Base-by-base conservation (phyloP, 441 rosid species). In the Adansonia madagascariensis region DNA sequence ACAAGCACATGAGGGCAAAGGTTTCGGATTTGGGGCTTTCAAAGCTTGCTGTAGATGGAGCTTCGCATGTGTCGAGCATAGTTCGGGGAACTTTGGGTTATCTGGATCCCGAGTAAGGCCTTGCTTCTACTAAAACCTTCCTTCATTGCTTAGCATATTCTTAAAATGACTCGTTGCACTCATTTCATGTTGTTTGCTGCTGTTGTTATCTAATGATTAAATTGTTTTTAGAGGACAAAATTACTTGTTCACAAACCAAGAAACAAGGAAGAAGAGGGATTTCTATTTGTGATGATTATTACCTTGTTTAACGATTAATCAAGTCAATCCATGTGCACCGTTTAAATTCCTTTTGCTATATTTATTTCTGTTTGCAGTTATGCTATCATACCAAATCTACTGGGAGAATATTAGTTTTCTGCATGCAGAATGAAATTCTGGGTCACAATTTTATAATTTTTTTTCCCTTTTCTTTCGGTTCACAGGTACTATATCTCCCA, bases 41-140 rank as follows among this genome's bases (percentile, higher is more conserved):
- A 11, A 96, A 96, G 79, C 80, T 91, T 6, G 94, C 94, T 2
- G 92, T 88, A 14, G 98, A 96, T 39, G 99, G 98, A 61, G 92
- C 84, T 76, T 96, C 99, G 67, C 99, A 96, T 27, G 98, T 96
- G 69, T 96, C 98, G 1, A 96, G 99, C 85, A 88, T 96, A 80
- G 99, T 96, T 77, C 91, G 98, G 64, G 99, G 99, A 81, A 96
- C 99, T 41, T 92, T 96, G 24, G 99, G 99, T 35, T 96, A 96
- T 78, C 82, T 96, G 76, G 99, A 96, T 82, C 99, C 99, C 0
- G 99, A 96, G 99, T 96, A 89, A 81, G 94, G 49, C 78, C 68
- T 67, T 70, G 74, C 67, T 77, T 68, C 66, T 69, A 41, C 70
- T 67, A 11, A 35, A 71, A 9, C 35, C 46, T 47, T 20, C 56